A percentile compares a stretch with the other conserved stretches of the same genome.
Evolutionary conservation across 768 basidiomycete genomes (phyloP).

Genomic region (Ephemerocybe angulata): DNA sequence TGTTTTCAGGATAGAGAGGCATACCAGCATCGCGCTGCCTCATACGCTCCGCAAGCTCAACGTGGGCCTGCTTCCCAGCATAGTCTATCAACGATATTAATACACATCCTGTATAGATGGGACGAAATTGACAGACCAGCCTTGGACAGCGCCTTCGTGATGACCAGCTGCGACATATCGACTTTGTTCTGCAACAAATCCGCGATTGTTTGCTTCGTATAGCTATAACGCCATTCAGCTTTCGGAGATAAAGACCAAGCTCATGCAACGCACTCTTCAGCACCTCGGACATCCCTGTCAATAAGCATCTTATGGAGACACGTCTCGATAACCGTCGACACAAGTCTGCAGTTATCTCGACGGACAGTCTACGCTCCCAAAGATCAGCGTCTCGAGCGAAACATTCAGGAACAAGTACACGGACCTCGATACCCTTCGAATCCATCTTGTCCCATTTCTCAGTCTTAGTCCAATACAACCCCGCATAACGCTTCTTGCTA

Average conservation of each 20-base stretch:
- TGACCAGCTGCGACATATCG: conserved; percentile 98
- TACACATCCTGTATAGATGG: not conserved
- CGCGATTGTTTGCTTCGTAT: conserved; percentile 89
- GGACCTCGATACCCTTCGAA: conserved; percentile 96
- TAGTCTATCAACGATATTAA: conserved; percentile 58
- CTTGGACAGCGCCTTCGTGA: conserved; percentile 95
- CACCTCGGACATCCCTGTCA: conserved; percentile 88
- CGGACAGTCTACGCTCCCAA: conserved; percentile 76
- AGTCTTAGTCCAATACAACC: conserved; percentile 92
- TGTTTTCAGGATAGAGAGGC: conserved; percentile 26
- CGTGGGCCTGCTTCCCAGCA: conserved; percentile 92
- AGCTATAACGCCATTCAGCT: conserved; percentile 43
- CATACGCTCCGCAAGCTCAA: conserved; percentile 94
- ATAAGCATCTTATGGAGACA: conserved; percentile 98
- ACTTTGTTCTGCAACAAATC: conserved; percentile 95
- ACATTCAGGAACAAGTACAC: conserved; percentile 15
- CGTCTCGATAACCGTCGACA: conserved; percentile 96
- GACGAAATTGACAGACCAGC: conserved; percentile 45
- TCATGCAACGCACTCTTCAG: conserved; percentile 72
- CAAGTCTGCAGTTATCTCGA: conserved; percentile 97
- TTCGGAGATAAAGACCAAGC: not conserved
- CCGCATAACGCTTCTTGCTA: conserved; percentile 98
- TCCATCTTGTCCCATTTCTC: conserved; percentile 99
- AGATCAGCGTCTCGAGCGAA: not conserved
- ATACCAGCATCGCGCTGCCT: conserved; percentile 82